These are phyloP conservation scores for Podospora australis DNA, from an alignment of 495 filamentous ascomycete species.

Conservation along the genomic window DNA sequence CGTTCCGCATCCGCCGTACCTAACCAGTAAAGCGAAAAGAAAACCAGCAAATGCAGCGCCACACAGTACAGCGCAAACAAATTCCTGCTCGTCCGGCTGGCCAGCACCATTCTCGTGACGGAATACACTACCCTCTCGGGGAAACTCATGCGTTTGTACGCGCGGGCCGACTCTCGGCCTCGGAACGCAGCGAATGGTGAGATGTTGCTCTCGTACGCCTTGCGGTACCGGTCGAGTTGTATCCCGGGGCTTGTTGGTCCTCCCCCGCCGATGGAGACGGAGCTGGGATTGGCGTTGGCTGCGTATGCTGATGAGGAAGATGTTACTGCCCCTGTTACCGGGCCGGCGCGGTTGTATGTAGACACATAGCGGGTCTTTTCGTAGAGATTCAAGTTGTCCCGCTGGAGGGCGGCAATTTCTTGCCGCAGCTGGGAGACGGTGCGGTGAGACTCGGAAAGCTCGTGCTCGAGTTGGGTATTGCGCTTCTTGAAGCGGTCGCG, in stretches of 20 bases:
- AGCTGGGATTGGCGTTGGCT: constrained; percentile 67
- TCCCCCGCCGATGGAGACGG: constrained; percentile 47
- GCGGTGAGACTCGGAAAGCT: constrained; percentile 74
- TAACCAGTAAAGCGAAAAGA: constrained; percentile 79
- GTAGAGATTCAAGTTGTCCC: constrained; percentile 93
- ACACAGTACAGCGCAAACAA: constrained; percentile 94
- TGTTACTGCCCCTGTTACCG: constrained; percentile 47
- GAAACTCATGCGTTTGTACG: constrained; percentile 91
- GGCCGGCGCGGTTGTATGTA: constrained; percentile 68
- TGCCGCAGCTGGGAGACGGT: constrained; percentile 81
- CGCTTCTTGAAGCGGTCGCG: constrained; percentile 97
- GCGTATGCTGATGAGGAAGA: constrained; percentile 68
- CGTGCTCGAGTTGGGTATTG: constrained; percentile 83
- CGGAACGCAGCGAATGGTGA: constrained; percentile 94
- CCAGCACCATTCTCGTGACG: constrained; percentile 82
- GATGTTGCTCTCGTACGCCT: constrained; percentile 89
- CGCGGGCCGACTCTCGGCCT: constrained; percentile 81
- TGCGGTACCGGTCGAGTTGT: constrained; percentile 79
- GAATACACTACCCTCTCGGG: constrained; percentile 88
- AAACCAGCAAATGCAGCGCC: constrained; percentile 78
- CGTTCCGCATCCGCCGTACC: constrained; percentile 47
- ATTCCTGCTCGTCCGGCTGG: constrained; percentile 84
- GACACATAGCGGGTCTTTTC: constrained; percentile 97
- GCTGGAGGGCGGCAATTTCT: constrained; percentile 86
- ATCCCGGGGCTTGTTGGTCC: constrained; percentile 46